Percentiles rank a stretch among this genome's conserved stretches.
Evolutionary conservation across 2,329 filamentous ascomycete genomes (phyloP).

Genomic region (Cryphonectria parasitica): DNA sequence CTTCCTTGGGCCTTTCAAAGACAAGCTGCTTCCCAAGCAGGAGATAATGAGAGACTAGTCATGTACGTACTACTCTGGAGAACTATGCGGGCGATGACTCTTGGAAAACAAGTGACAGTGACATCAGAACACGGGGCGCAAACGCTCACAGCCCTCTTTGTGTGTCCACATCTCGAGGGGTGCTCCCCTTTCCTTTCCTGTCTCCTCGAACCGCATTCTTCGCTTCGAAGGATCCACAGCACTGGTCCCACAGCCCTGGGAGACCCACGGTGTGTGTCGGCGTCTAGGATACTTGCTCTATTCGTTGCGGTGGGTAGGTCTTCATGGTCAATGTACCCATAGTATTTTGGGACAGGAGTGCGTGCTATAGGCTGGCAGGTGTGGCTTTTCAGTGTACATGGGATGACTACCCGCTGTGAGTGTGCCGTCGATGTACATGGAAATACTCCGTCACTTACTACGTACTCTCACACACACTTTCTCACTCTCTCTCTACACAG

Average conservation of each 20-base stretch:
- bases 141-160: background rate
- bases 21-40: background rate
- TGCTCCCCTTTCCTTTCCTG: background rate
- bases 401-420: background rate
- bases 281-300: background rate
- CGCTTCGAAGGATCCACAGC: slow-evolving; percentile 1
- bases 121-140: background rate
- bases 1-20: background rate
- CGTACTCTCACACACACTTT: background rate
- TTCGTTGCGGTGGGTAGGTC: background rate
- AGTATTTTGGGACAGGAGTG: background rate
- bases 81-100: background rate
- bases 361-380: background rate
- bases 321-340: background rate
- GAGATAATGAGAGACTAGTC: background rate
- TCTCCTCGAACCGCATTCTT: slow-evolving; percentile 3
- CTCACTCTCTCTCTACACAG: background rate
- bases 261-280: slow-evolving; percentile 4
- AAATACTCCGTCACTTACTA: background rate
- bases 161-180: background rate
- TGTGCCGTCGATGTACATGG: background rate
- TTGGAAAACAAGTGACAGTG: background rate
- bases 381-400: background rate
- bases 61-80: background rate
- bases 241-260: background rate